Conservation (phyloP, 495 filamentous ascomycete species). For the Podospora pseudoanserina region DNA sequence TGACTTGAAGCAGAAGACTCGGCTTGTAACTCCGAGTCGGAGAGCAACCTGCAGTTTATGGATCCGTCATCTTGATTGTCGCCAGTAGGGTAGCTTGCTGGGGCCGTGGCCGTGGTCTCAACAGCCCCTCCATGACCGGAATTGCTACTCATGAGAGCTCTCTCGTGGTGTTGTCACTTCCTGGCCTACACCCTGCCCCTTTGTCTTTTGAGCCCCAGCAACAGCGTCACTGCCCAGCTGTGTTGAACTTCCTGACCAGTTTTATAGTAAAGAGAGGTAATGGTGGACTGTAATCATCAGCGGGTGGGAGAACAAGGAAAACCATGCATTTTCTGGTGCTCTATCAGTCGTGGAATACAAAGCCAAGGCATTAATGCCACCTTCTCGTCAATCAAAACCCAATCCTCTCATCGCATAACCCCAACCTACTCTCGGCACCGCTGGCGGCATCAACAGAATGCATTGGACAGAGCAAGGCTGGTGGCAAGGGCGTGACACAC, state of each 20-base stretch:
- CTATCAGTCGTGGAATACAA: no score
- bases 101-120: background rate
- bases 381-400: no score
- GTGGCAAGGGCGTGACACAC: background rate
- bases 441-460: background rate
- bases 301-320: no score
- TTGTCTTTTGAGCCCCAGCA: no score
- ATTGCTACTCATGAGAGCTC: background rate
- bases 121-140: background rate
- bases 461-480: background rate
- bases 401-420: background rate
- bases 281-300: no score
- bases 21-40: no score
- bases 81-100: background rate
- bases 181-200: background rate
- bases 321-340: no score
- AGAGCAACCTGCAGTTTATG: background rate
- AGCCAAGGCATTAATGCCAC: no score
- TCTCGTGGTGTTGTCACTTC: background rate
- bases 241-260: no score
- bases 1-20: background rate
- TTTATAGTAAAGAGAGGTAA: no score
- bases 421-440: background rate
- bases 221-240: no score
- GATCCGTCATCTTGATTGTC: background rate